A percentile compares a stretch with the other conserved stretches of the same genome.
Conservation (phyloP, 148 eudicot genomes). For the Simmondsia chinensis region DNA sequence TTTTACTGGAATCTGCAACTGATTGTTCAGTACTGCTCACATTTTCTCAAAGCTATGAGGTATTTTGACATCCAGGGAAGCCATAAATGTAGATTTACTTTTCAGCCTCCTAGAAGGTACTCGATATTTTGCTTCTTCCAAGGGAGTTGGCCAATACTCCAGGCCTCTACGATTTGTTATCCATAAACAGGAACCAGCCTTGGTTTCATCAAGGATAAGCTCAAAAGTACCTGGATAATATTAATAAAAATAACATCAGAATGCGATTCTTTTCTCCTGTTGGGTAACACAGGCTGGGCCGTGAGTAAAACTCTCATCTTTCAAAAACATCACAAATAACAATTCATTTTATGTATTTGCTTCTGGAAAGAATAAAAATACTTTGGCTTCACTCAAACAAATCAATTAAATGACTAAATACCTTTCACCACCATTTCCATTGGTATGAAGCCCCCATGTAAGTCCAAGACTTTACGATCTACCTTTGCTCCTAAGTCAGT, state of each 20-base stretch:
- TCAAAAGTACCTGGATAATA: conserved; percentile 61
- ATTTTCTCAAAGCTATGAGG: conserved; percentile 85
- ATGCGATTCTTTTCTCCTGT: too few species aligned
- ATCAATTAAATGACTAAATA: conserved; percentile 12
- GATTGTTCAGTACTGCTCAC: conserved; percentile 29
- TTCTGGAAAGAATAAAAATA: too few species aligned
- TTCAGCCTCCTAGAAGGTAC: conserved; percentile 32
- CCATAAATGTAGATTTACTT: conserved; percentile 20
- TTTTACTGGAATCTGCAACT: neutral
- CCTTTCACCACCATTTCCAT: conserved; percentile 77
- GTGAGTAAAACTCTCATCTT: too few species aligned
- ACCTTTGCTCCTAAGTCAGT: conserved; percentile 43
- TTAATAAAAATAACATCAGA: too few species aligned
- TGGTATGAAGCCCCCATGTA: conserved; percentile 58
- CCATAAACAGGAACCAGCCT: conserved; percentile 96
- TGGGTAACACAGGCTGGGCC: too few species aligned
- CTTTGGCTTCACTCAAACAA: neutral
- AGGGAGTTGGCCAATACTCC: conserved; percentile 94
- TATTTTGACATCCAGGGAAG: conserved; percentile 33
- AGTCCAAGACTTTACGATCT: conserved; percentile 22
- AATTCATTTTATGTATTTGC: too few species aligned
- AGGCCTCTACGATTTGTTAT: conserved; percentile 81
- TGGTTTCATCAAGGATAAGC: conserved; percentile 75
- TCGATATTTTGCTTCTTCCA: conserved; percentile 78
- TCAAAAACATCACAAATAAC: too few species aligned